Percentiles rank a stretch among this genome's conserved stretches.
phyloP scores from a whole-genome alignment of 1,139 yeast genomes.

The Hanseniaspora gamundiae region DNA sequence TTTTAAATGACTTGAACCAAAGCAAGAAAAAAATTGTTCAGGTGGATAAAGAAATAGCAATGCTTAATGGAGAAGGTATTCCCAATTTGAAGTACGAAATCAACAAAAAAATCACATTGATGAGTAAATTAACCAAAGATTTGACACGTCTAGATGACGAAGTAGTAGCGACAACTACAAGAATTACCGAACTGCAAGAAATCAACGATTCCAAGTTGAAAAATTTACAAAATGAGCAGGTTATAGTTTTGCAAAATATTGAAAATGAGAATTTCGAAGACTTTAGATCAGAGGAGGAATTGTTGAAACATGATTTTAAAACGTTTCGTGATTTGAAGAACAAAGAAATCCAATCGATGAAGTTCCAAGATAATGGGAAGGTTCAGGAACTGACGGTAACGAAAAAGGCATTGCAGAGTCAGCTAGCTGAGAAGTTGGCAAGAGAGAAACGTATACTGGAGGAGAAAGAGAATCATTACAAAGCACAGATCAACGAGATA shows the following conservation, averaged over 20 bases:
- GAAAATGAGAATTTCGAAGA: constrained; percentile 2
- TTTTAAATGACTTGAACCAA: neutral
- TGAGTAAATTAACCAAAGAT: constrained; percentile 9
- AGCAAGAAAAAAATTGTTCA: neutral
- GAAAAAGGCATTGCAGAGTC: constrained; percentile 8
- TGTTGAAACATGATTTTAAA: constrained; percentile 8
- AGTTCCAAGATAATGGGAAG: constrained; percentile 5
- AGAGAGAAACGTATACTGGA: constrained; percentile 8
- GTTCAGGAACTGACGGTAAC: constrained; percentile 7
- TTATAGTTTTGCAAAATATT: constrained; percentile 5
- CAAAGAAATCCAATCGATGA: constrained; percentile 5
- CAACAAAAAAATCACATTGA: constrained; percentile 9
- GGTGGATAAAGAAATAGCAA: constrained; percentile 8
- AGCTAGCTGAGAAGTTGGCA: constrained; percentile 8
- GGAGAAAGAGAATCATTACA: constrained; percentile 10
- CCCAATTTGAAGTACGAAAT: constrained; percentile 12
- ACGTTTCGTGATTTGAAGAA: constrained; percentile 3
- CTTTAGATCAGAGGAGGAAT: constrained; percentile 8
- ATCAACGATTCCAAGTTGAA: constrained; percentile 10
- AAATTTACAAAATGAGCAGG: constrained; percentile 8
- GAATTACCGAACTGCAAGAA: constrained; percentile 5
- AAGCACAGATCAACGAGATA: neutral
- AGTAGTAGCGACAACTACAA: constrained; percentile 4
- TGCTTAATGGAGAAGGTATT: constrained; percentile 6
- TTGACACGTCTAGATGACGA: constrained; percentile 1